These are phyloP conservation scores for Hymenoscyphus albidus DNA, from an alignment of 2,329 filamentous ascomycete species.

Conservation along the genomic window DNA sequence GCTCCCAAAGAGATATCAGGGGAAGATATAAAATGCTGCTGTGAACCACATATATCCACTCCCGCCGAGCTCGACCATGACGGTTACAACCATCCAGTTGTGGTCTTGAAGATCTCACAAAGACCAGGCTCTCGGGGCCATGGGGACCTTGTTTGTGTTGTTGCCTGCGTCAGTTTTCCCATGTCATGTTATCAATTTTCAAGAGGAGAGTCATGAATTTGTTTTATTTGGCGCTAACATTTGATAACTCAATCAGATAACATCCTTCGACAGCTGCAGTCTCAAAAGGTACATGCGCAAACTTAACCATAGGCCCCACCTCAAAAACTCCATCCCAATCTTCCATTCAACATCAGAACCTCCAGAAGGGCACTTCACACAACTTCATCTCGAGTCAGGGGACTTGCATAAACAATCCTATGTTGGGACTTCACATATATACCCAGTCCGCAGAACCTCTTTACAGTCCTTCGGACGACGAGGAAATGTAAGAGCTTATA, in stretches of 20 bases:
- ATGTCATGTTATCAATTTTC: background rate
- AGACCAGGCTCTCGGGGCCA: slow-evolving; percentile 11
- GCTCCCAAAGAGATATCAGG: slow-evolving; percentile 8
- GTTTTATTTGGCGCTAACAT: background rate
- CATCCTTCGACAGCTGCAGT: slow-evolving; percentile 17
- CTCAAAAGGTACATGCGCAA: slow-evolving; percentile 12
- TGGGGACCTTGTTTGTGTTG: slow-evolving; percentile 23
- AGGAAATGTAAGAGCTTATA: slow-evolving; percentile 9
- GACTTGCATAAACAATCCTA: slow-evolving; percentile 22
- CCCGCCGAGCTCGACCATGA: slow-evolving; percentile 14
- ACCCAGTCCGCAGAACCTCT: slow-evolving; percentile 8
- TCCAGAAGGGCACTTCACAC: slow-evolving; percentile 3
- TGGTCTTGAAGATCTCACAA: slow-evolving; percentile 18
- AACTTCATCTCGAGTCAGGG: slow-evolving; percentile 18
- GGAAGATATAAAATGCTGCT: slow-evolving; percentile 16
- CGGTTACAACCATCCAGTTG: slow-evolving; percentile 21
- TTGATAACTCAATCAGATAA: slow-evolving; percentile 10
- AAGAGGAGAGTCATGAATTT: background rate
- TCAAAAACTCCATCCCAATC: slow-evolving; percentile 16
- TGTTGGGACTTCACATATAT: slow-evolving; percentile 19
- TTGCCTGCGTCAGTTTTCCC: slow-evolving; percentile 16
- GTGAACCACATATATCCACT: background rate
- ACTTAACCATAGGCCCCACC: slow-evolving; percentile 3
- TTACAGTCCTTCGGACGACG: slow-evolving; percentile 11
- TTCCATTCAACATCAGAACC: slow-evolving; percentile 8